A percentile compares a stretch with the other conserved stretches of the same genome.
Evolutionary conservation across 805 yeast species (phyloP).

Genomic region (Priceomyces carsonii): DNA sequence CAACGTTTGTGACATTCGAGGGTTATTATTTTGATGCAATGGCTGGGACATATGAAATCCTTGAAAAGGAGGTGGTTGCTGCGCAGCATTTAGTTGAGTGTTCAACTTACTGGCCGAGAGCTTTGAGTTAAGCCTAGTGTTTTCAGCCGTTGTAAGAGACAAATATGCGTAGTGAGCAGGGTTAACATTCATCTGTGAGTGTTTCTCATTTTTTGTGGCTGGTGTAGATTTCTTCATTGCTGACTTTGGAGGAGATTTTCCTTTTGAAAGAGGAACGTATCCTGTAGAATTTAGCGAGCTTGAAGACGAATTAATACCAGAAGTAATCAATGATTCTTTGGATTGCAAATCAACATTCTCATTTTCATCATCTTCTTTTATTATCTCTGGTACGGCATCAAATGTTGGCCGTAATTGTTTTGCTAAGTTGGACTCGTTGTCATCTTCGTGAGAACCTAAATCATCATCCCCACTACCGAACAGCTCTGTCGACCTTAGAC

Average conservation of each 20-base stretch:
- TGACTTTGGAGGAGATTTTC: constrained; percentile 47
- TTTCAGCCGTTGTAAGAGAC: constrained; percentile 74
- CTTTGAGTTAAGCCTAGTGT: constrained; percentile 71
- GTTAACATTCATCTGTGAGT: constrained; percentile 12
- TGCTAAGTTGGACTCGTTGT: constrained; percentile 22
- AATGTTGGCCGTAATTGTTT: constrained; percentile 31
- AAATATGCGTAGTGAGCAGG: constrained; percentile 66
- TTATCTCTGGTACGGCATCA: constrained; percentile 29
- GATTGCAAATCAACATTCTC: too few relatives aligned
- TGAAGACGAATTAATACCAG: too few relatives aligned
- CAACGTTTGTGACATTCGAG: constrained; percentile 19
- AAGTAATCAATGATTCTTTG: too few relatives aligned
- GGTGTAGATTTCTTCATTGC: constrained; percentile 47
- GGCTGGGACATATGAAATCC: constrained; percentile 3
- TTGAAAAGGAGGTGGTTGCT: neutral
- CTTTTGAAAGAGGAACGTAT: neutral
- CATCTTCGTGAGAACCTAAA: constrained; percentile 10
- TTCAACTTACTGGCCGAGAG: constrained; percentile 45
- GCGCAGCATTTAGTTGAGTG: constrained; percentile 6
- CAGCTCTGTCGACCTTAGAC: constrained; percentile 22
- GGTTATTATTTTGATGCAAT: constrained; percentile 8
- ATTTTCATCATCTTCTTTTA: constrained; percentile 15
- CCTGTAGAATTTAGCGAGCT: too few relatives aligned
- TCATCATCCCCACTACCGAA: constrained; percentile 9
- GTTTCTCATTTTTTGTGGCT: constrained; percentile 9